Base-by-base conservation (phyloP, 306 rosid species). In the Glycine tomentella region DNA sequence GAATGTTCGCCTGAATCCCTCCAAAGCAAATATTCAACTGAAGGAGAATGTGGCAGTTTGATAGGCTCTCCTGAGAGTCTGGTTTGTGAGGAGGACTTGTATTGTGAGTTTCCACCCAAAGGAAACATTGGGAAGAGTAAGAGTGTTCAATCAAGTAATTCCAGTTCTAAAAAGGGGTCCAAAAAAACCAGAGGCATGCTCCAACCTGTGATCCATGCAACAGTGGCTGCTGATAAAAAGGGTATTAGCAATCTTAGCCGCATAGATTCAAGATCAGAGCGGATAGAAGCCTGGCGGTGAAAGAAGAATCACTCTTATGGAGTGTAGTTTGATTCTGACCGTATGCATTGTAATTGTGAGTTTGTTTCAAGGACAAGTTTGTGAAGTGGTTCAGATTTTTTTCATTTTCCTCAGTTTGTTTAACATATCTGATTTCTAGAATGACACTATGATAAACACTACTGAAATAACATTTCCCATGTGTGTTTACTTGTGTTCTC, bases 211-310 rank as follows among this genome's bases (percentile, higher is more conserved):
- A 80, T 74, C 36, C 75, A 55, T 51, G 85, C 72, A 84, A 36
- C 84, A 25, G 79, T 10, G 9, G 68, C 86, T 6, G 80, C 51
- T 20, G 94, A 92, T 84, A 92, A 83, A 84, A 89, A 48, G 84
- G 87, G 87, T 38, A 90, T 82, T 48, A 80, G 90, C 85, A 92
- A 79, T 53, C 81, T 89, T 81, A 92, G 89, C 49, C 71, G 80
- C 61, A 75, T 84, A 25, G 89, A 87, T 73, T 88, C 91, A 61
- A 87, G 85, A 87, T 78, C 74, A 11, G 92, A 92, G 85, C 69
- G 88, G 72, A 86, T 85, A 9, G 92, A 90, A 87, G 91, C 97
- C 4, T 92, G 98, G 97, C 82, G 93, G 48, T 94, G 84, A 92
- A 83, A 80, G 69, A 70, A 79, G 72, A 78, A 78, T 15, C 31